Evolutionary conservation across 148 eudicot genomes (phyloP), one percentile per base, ranked within the genome.

Genomic region (Camellia lanceoleosa): DNA sequence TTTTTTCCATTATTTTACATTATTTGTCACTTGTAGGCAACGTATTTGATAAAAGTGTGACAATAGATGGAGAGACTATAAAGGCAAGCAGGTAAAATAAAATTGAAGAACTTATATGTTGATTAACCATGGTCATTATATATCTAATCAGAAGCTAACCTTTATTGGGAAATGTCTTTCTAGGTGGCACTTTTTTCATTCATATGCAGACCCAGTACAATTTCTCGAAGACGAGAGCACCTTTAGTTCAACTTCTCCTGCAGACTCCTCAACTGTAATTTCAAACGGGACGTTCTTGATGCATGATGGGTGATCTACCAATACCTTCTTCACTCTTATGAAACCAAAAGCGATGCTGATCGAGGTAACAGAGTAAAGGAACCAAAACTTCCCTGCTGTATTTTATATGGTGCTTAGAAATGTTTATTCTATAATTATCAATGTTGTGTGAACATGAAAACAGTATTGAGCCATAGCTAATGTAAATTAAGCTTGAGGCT

Each of bases 71-170:
- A 43, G 85, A 83, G 73, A 79, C 87, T 49, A 82, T 86, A 23
- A 86, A 83, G 73, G 85, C 89, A 41, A 80, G 92, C 90, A 89
- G 92, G 94, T 91, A 80, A 13, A 30, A 52, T 51, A 19, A 52
- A 62, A 62, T 73, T 47, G 54, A 74, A 61, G 19, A n/a, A 44
- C 58, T 15, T 10, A 14, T n/a, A 15, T 44, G 43, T 20, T 46
- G 7, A 12, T 3, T 15, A 41, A 59, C 30, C 15, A 58, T 5
- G 61, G 38, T 58, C 65, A 10, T 56, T 38, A 74, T 38, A 14
- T 56, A 44, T 74, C 46, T 30, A 15, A 7, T 58, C 14, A 38
- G 49, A 74, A 56, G 8, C 13, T 74, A 74, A 74, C 20, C 51
- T 30, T 56, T 42, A 14, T 15, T 56, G 0, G 19, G 65, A 4